Evolutionary conservation across 495 filamentous ascomycete species (phyloP).

Genomic region (Elaphomyces granulatus): DNA sequence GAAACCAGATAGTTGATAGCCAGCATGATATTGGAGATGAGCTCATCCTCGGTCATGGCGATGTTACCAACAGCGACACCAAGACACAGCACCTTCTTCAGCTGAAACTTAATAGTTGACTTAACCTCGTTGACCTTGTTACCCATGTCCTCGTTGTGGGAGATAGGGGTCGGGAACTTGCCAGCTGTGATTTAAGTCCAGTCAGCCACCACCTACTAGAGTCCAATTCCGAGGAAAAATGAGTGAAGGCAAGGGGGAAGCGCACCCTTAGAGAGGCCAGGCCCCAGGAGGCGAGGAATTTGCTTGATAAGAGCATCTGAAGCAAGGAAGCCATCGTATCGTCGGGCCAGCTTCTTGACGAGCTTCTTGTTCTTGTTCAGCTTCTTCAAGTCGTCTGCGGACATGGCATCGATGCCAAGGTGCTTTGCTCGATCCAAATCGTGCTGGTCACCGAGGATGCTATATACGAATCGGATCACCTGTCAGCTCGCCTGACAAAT

Average conservation of each 20-base stretch:
- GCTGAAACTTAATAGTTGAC: slow-evolving; percentile 99
- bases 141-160: slow-evolving; percentile 82
- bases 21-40: slow-evolving; percentile 93
- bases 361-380: slow-evolving; percentile 99
- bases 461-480: slow-evolving; percentile 23
- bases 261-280: slow-evolving; percentile 94
- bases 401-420: slow-evolving; percentile 93
- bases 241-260: slow-evolving; percentile 2
- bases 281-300: slow-evolving; percentile 97
- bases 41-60: slow-evolving; percentile 88
- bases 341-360: slow-evolving; percentile 99
- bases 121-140: slow-evolving; percentile 97
- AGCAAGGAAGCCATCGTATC: slow-evolving; percentile 98
- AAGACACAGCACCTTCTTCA: slow-evolving; percentile 99
- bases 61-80: slow-evolving; percentile 98
- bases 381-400: slow-evolving; percentile 96
- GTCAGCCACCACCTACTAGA: too few species aligned
- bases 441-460: slow-evolving; percentile 97
- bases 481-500: too few species aligned
- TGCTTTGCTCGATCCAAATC: slow-evolving; percentile 99
- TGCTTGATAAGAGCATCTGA: slow-evolving; percentile 97
- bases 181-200: slow-evolving; percentile 56
- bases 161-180: slow-evolving; percentile 98
- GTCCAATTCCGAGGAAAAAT: too few species aligned
- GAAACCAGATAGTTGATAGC: slow-evolving; percentile 99